Conservation (phyloP, 768 basidiomycete genomes). For the Boletus tomentosulus region DNA sequence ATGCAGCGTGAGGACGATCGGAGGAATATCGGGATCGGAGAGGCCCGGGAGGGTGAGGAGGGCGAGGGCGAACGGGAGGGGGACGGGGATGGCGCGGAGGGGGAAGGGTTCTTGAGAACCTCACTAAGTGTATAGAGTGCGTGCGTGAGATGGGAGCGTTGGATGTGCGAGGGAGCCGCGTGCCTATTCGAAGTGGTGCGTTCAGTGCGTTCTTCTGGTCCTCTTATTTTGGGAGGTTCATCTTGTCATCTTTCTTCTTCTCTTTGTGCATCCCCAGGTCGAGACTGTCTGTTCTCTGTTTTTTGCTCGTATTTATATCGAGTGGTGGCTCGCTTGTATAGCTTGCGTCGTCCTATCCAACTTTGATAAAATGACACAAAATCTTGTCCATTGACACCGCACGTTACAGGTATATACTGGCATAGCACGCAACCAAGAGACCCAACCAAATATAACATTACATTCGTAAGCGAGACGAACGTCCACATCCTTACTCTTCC, state of each 20-base stretch:
- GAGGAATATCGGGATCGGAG: slow-evolving; percentile 22
- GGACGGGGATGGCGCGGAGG: slow-evolving; percentile 28
- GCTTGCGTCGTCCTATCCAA: not conserved
- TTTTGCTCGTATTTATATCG: not conserved
- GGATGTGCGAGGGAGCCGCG: no score
- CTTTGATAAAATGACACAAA: not conserved
- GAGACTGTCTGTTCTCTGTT: not conserved
- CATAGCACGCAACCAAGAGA: not conserved
- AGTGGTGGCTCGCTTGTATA: not conserved
- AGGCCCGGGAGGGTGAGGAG: slow-evolving; percentile 25
- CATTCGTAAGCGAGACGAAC: not conserved
- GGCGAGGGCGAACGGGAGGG: slow-evolving; percentile 21
- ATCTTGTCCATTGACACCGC: not conserved
- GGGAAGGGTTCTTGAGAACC: slow-evolving; percentile 29
- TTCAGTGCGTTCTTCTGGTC: not conserved
- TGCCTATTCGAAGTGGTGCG: not conserved
- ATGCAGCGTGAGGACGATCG: slow-evolving; percentile 63
- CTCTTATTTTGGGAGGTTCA: not conserved
- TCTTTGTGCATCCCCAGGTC: not conserved
- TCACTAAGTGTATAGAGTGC: slow-evolving; percentile 17
- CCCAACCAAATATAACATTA: not conserved
- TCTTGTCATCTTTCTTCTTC: not conserved
- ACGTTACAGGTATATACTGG: not conserved
- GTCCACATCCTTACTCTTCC: not conserved
- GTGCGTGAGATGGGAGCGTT: not conserved